phyloP scores from a whole-genome alignment of 352 stramenopile species.

The Phytophthora ohioensis region DNA sequence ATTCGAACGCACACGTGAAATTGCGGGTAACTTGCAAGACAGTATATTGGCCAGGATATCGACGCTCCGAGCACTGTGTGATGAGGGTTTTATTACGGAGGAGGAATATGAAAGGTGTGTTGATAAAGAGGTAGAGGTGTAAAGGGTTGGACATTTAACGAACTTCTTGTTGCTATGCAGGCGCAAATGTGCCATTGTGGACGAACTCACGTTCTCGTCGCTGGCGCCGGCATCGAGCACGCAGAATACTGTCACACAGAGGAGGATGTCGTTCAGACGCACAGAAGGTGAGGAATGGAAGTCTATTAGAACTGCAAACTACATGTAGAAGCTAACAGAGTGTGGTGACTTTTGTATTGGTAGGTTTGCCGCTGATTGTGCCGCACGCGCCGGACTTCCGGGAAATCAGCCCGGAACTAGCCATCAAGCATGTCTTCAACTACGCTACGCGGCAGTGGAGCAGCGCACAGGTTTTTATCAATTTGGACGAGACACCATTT shows the following conservation, averaged over 20 bases:
- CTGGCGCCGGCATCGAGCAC: slow-evolving; percentile 32
- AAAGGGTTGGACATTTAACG: background rate
- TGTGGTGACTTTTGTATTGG: background rate
- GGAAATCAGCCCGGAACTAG: slow-evolving; percentile 60
- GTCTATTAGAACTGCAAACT: too few relatives aligned
- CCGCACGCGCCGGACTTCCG: slow-evolving; percentile 77
- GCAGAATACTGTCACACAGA: slow-evolving; percentile 46
- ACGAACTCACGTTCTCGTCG: slow-evolving; percentile 73
- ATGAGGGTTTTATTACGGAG: slow-evolving; percentile 81
- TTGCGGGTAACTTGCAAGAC: slow-evolving; percentile 51
- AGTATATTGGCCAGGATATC: slow-evolving; percentile 73
- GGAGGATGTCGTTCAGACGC: slow-evolving; percentile 41
- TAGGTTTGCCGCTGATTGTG: slow-evolving; percentile 80
- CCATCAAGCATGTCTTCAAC: slow-evolving; percentile 85
- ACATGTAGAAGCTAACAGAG: too few relatives aligned
- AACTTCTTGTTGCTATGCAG: slow-evolving; percentile 35
- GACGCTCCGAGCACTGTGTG: slow-evolving; percentile 76
- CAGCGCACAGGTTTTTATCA: slow-evolving; percentile 71
- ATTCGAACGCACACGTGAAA: slow-evolving; percentile 53
- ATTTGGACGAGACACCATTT: slow-evolving; percentile 84
- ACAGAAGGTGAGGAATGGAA: slow-evolving; percentile 37
- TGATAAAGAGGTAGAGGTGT: background rate
- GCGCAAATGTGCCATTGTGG: slow-evolving; percentile 78
- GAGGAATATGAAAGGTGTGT: slow-evolving; percentile 81
- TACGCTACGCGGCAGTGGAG: slow-evolving; percentile 80